Conservation (phyloP, 805 yeast genomes). For the Blastobotrys terrestris region DNA sequence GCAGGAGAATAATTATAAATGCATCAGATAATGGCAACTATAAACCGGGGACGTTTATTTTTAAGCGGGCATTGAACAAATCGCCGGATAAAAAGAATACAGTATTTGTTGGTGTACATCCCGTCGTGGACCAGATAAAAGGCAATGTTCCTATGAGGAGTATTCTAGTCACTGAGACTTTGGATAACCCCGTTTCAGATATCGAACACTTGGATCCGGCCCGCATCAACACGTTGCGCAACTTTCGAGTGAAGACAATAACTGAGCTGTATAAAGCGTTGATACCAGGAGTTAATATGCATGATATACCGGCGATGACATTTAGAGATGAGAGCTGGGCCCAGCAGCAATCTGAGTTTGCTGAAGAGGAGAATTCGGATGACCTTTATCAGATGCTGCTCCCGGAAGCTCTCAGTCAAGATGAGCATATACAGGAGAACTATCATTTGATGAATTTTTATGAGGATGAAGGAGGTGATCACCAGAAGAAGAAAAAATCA, state of each 20-base stretch:
- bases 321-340: not conserved
- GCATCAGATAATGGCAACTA: constrained; percentile 15
- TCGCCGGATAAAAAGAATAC: constrained; percentile 17
- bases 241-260: not conserved
- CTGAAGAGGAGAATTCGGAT: not conserved
- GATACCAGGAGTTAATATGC: not conserved
- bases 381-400: not conserved
- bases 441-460: not conserved
- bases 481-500: not conserved
- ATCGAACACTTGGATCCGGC: constrained; percentile 1
- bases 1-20: constrained; percentile 7
- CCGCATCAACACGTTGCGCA: not conserved
- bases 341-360: not conserved
- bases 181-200: constrained; percentile 11
- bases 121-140: constrained; percentile 7
- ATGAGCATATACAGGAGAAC: not conserved
- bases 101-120: constrained; percentile 24
- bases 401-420: not conserved
- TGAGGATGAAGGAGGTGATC: not conserved
- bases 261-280: not conserved
- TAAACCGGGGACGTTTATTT: constrained; percentile 25
- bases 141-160: not conserved
- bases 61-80: constrained; percentile 17
- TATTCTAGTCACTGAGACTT: constrained; percentile 9
- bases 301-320: not conserved